Evolutionary conservation across 495 filamentous ascomycete genomes (phyloP).

Genomic region (Bryoglossum gracile): DNA sequence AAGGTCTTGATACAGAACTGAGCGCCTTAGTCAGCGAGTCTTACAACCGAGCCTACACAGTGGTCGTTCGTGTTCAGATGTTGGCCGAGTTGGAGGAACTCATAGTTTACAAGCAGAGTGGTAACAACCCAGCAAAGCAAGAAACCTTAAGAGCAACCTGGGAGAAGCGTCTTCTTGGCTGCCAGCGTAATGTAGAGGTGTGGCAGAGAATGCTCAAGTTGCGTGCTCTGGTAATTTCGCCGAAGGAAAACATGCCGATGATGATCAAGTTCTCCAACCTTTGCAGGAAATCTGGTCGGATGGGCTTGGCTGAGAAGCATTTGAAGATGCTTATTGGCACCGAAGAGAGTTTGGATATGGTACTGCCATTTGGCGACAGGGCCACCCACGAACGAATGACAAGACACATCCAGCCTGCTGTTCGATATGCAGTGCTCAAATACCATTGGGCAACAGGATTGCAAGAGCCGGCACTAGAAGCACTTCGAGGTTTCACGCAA

Average conservation of each 20-base stretch:
- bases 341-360: slow-evolving; percentile 55
- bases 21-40: slow-evolving; percentile 92
- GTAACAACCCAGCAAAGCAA: slow-evolving; percentile 70
- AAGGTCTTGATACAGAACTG: slow-evolving; percentile 89
- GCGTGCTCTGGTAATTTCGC: slow-evolving; percentile 80
- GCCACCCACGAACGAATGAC: slow-evolving; percentile 26
- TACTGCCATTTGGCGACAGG: slow-evolving; percentile 42
- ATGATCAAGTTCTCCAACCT: slow-evolving; percentile 98
- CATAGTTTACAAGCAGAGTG: slow-evolving; percentile 89
- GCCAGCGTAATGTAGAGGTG: slow-evolving; percentile 94
- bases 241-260: slow-evolving; percentile 93
- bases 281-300: slow-evolving; percentile 89
- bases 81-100: slow-evolving; percentile 97
- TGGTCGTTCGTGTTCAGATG: slow-evolving; percentile 97
- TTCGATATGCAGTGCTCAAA: slow-evolving; percentile 88
- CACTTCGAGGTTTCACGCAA: slow-evolving; percentile 73
- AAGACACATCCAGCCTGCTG: slow-evolving; percentile 55
- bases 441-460: slow-evolving; percentile 81
- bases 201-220: slow-evolving; percentile 98
- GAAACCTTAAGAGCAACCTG: slow-evolving; percentile 87
- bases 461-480: slow-evolving; percentile 56
- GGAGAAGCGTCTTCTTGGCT: slow-evolving; percentile 90
- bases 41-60: slow-evolving; percentile 92
- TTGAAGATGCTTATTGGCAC: slow-evolving; percentile 60
- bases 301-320: slow-evolving; percentile 95